Evolutionary conservation across 768 basidiomycete species (phyloP), one percentile per base, ranked within the genome.

Genomic region (Cubamyces lactineus): DNA sequence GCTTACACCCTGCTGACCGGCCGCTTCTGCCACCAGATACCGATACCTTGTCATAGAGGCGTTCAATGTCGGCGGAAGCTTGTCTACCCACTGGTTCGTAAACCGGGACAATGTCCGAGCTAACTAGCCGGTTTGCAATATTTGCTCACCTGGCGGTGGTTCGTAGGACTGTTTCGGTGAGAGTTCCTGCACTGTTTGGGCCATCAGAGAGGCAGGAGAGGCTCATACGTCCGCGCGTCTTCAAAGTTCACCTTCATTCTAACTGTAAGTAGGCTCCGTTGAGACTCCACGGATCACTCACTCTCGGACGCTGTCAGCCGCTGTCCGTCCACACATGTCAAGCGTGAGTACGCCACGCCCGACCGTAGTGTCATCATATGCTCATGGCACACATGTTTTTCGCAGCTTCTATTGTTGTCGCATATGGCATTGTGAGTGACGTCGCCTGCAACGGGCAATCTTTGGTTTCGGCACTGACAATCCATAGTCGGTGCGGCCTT

Each of bases 1-100:
- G 28, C 6, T 17, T 16, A 15, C 24, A 2, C 24, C 17, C 12
- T 8, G 0, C 24, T 34, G 13, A 15, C 7, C 38, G 3, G 34
- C 17, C 28, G 6, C 19, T 3, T 17, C 2, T 7, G 7, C 7
- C 28, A 28, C 5, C 13, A 57, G 55, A 5, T 57, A 48, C 34
- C 55, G 48, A 21, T 57, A 57, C 23, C 11, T 17, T 1, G 23
- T 57, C 34, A 47, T 13, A 19, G 55, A 57, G 19, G 45, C 55
- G 13, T 48, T 57, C 46, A 40, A 57, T 40, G 7, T 57, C 5
- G 13, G 28, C 0, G 46, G 38, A 3, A 39, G 34, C n/a, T 46
- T 57, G 5, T 34, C 19, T 11, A 12, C 30, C 8, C 55, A 57
- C n/a, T 57, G 55, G 55, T 57, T 41, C 30, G 41, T 5, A 11